Evolutionary conservation across 768 basidiomycete species (phyloP), one percentile per base, ranked within the genome.

Genomic region (Baorangia bicolor): DNA sequence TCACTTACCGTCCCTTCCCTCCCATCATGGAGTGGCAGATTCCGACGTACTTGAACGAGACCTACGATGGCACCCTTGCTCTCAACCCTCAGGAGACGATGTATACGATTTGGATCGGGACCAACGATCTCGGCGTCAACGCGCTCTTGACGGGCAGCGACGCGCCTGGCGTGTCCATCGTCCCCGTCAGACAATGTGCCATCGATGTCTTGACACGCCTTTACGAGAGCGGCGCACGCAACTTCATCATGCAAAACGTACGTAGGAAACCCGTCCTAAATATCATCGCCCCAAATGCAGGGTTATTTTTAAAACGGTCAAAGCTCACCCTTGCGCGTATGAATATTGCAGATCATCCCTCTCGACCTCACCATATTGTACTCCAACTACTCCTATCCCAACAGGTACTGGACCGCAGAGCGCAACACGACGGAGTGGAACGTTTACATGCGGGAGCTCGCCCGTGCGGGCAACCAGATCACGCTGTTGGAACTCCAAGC

Each of bases 191-290:
- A 20, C 64, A 64, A 18, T 87, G 87, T 61, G 81, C 81, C 65
- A 71, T 87, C 5, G 78, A 84, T 44, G 86, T 83, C 79, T 74
- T 88, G 28, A 80, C 76, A 57, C 72, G 72, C 2, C 62, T 88
- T 37, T 85, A 87, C 62, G 64, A 77, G 12, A 76, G 69, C 46
- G 86, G 87, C 6, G 86, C 83, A 4, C 75, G 85, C 42, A 85
- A 88, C 61, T 86, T 88, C 63, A 66, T 88, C 47, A 84, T 88
- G 73, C 84, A 86, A 58, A 87, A 86, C 60, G 86, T 85, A 56
- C 69, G 82, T 51, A 27, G 4, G 5, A 18, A 13, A 4, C 34
- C 21, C 14, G 21, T 33, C 30, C 20, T 23, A 18, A 16, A 27
- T 5, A 1, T 30, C 43, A 14, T 30, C n/a, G 12, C 20, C n/a